phyloP scores from a whole-genome alignment of 1,284 basidiomycete genomes.

The Rhodotorula sp. region DNA sequence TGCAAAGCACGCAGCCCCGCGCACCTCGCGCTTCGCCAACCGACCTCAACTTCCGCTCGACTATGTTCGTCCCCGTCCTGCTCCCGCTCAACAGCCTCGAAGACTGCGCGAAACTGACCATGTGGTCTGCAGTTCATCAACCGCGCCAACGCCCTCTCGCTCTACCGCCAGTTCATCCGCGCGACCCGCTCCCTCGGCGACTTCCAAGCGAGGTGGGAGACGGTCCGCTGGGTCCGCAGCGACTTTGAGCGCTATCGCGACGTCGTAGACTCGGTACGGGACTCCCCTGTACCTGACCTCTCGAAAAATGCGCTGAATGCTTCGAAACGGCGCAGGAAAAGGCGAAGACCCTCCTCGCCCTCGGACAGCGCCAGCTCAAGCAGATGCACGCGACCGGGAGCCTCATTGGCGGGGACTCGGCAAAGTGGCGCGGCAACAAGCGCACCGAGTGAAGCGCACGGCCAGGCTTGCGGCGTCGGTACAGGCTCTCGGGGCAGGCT shows the following conservation, averaged over 20 bases:
- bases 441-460: neutral
- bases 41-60: slow-evolving; percentile 34
- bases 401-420: slow-evolving; percentile 27
- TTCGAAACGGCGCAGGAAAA: slow-evolving; percentile 19
- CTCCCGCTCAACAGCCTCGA: neutral
- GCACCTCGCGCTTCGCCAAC: slow-evolving; percentile 27
- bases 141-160: slow-evolving; percentile 26
- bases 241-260: slow-evolving; percentile 39
- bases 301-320: neutral
- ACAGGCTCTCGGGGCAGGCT: neutral
- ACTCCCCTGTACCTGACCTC: too few species aligned
- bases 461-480: neutral
- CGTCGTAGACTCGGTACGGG: slow-evolving; percentile 34
- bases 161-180: slow-evolving; percentile 42
- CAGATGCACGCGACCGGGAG: slow-evolving; percentile 39
- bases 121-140: slow-evolving; percentile 36
- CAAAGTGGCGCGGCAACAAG: slow-evolving; percentile 31
- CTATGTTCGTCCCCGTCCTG: slow-evolving; percentile 17
- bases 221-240: slow-evolving; percentile 29
- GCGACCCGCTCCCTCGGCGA: slow-evolving; percentile 34
- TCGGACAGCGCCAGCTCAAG: slow-evolving; percentile 39
- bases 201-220: slow-evolving; percentile 28
- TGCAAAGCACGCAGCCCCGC: neutral
- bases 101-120: too few species aligned
- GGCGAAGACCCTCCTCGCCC: slow-evolving; percentile 35